Percentiles rank a stretch among this genome's conserved stretches.
Evolutionary conservation across 257 asterid species (phyloP).

Genomic region (Asclepias syriaca): DNA sequence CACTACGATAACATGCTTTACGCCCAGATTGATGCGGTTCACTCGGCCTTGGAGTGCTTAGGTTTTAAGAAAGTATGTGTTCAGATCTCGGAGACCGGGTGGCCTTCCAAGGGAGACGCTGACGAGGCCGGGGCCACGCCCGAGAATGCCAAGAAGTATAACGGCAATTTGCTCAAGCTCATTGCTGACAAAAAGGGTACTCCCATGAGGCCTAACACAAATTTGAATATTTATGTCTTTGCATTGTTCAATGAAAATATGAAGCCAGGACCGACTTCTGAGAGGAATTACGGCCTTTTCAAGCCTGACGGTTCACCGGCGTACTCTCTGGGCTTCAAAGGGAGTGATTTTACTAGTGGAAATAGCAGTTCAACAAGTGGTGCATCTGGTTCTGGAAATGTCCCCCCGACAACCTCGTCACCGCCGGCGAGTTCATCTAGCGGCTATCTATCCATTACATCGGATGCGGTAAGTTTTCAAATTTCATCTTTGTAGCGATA

Average conservation of each 20-base stretch:
- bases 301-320: constrained; percentile 78
- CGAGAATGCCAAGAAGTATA: constrained; percentile 69
- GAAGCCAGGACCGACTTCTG: constrained; percentile 89
- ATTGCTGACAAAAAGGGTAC: constrained; percentile 55
- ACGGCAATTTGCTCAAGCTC: constrained; percentile 57
- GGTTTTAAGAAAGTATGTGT: constrained; percentile 63
- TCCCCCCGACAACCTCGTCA: constrained; percentile 14
- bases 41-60: constrained; percentile 53
- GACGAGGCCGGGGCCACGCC: constrained; percentile 76
- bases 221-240: constrained; percentile 58
- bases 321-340: constrained; percentile 53
- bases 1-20: constrained; percentile 74
- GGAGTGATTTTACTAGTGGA: constrained; percentile 5
- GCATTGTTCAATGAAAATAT: constrained; percentile 81
- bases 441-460: constrained; percentile 47
- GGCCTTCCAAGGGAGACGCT: constrained; percentile 86
- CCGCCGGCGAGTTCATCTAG: constrained; percentile 30
- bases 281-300: constrained; percentile 79
- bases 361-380: neutral
- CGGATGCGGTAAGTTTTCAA: constrained; percentile 50
- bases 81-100: constrained; percentile 91
- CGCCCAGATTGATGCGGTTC: constrained; percentile 82
- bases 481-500: too few species aligned
- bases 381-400: neutral
- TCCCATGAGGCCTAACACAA: constrained; percentile 61